Conservation (phyloP, 805 yeast genomes). For the Alloascoidea africana region DNA sequence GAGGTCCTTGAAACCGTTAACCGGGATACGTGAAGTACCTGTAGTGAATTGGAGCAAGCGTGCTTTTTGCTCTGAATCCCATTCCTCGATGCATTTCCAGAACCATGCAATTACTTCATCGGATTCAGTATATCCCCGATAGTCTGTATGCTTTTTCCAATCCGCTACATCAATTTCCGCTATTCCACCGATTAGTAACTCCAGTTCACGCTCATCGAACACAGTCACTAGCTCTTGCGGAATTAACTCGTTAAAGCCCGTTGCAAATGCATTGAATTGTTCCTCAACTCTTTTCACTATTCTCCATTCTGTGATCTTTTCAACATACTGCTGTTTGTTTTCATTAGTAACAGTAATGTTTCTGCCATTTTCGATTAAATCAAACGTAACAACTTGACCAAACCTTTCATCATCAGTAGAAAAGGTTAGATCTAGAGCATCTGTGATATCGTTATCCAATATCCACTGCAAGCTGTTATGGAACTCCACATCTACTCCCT, state of each 20-base stretch:
- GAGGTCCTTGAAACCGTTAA: conserved; percentile 76
- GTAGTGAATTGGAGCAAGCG: conserved; percentile 79
- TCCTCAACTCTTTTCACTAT: conserved; percentile 70
- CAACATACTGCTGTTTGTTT: conserved; percentile 72
- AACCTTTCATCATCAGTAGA: conserved; percentile 71
- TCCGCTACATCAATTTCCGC: conserved; percentile 80
- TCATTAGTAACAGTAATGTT: conserved; percentile 71
- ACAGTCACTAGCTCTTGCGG: conserved; percentile 79
- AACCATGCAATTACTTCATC: conserved; percentile 85
- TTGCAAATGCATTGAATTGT: conserved; percentile 75
- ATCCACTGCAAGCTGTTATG: conserved; percentile 77
- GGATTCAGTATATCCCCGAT: conserved; percentile 76
- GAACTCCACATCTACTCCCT: conserved; percentile 79
- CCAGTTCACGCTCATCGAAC: conserved; percentile 77
- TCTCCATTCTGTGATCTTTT: conserved; percentile 71
- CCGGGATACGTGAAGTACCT: conserved; percentile 85
- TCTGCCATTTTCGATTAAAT: conserved; percentile 60
- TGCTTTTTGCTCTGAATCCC: conserved; percentile 83
- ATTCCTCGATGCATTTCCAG: conserved; percentile 71
- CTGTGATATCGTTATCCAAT: conserved; percentile 65
- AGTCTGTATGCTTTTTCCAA: conserved; percentile 88
- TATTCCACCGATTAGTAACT: conserved; percentile 73
- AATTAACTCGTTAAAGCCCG: conserved; percentile 75
- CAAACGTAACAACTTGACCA: conserved; percentile 65
- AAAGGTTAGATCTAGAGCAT: conserved; percentile 60